Percentiles rank a stretch among this genome's conserved stretches.
Evolutionary conservation across 352 stramenopile genomes (phyloP).

Genomic region (Phytophthora aleatoria): DNA sequence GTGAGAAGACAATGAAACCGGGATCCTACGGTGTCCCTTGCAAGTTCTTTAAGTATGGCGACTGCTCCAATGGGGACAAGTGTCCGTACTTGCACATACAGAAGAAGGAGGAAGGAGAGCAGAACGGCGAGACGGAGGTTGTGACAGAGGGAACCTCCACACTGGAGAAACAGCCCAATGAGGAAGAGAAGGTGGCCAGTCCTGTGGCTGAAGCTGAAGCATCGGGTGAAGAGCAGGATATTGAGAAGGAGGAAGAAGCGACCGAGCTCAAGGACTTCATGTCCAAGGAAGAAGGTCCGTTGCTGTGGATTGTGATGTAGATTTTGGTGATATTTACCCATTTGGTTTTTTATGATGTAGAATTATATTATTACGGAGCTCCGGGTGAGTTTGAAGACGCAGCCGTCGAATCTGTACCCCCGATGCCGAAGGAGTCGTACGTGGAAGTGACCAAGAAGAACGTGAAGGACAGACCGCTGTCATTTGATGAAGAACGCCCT

Average conservation of each 20-base stretch:
- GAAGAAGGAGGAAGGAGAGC: constrained; percentile 29
- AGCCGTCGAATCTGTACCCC: constrained; percentile 13
- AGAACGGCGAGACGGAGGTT: constrained; percentile 38
- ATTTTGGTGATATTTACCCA: constrained; percentile 1
- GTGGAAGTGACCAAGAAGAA: constrained; percentile 60
- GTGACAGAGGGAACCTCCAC: constrained; percentile 31
- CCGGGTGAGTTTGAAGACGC: constrained; percentile 65
- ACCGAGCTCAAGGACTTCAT: constrained; percentile 77
- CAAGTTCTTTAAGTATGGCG: constrained; percentile 75
- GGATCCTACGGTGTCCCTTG: constrained; percentile 60
- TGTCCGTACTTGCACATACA: constrained; percentile 72
- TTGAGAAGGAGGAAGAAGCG: constrained; percentile 38
- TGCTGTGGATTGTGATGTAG: neutral
- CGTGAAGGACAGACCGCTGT: constrained; percentile 32
- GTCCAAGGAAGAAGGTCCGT: constrained; percentile 74
- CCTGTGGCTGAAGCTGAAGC: constrained; percentile 11
- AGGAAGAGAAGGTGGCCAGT: constrained; percentile 40
- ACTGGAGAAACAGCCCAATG: constrained; percentile 25
- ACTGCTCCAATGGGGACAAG: constrained; percentile 61
- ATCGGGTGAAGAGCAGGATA: constrained; percentile 19
- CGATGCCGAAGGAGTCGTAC: constrained; percentile 54
- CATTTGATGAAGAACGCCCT: constrained; percentile 44
- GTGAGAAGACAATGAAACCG: constrained; percentile 47
- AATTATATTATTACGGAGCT: constrained; percentile 82
- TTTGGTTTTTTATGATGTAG: constrained; percentile 21